phyloP scores from a whole-genome alignment of 176 grass and related monocot species.

The Calamus simplicifolius region DNA sequence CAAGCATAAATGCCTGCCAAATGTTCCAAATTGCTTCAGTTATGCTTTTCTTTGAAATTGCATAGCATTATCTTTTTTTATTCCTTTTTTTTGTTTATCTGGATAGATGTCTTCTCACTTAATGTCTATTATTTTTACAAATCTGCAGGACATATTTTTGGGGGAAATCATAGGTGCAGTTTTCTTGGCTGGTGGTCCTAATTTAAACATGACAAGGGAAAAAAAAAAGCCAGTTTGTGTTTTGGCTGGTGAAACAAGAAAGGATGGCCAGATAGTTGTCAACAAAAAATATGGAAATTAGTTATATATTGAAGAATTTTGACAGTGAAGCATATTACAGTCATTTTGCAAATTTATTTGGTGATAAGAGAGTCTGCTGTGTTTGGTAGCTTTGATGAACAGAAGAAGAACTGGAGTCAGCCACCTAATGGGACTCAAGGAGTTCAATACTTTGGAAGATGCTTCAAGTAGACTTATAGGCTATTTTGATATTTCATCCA shows the following conservation, averaged over 20 bases:
- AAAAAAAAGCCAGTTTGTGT: slow-evolving; percentile 18
- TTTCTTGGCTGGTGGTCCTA: slow-evolving; percentile 37
- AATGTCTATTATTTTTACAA: too few relatives aligned
- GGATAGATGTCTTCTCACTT: too few relatives aligned
- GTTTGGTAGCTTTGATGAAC: slow-evolving; percentile 61
- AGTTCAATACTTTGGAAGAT: not conserved
- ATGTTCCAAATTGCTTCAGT: too few relatives aligned
- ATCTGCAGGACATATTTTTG: slow-evolving; percentile 48
- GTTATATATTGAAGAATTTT: slow-evolving; percentile 37
- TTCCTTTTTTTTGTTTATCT: too few relatives aligned
- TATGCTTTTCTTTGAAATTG: too few relatives aligned
- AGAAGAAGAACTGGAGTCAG: slow-evolving; percentile 22
- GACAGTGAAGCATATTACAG: slow-evolving; percentile 32
- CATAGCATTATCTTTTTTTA: too few relatives aligned
- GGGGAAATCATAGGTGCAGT: slow-evolving; percentile 62
- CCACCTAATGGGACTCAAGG: slow-evolving; percentile 1
- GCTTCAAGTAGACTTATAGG: too few relatives aligned
- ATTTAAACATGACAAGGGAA: slow-evolving; percentile 25
- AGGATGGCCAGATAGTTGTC: slow-evolving; percentile 35
- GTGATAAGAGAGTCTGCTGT: slow-evolving; percentile 34
- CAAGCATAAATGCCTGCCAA: too few relatives aligned
- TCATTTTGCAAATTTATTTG: slow-evolving; percentile 36
- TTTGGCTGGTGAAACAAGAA: slow-evolving; percentile 19
- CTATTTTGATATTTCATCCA: too few relatives aligned
- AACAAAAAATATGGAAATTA: slow-evolving; percentile 13